Base-by-base conservation (phyloP, 106 monocot genomes). In the Iris macrosiphon region DNA sequence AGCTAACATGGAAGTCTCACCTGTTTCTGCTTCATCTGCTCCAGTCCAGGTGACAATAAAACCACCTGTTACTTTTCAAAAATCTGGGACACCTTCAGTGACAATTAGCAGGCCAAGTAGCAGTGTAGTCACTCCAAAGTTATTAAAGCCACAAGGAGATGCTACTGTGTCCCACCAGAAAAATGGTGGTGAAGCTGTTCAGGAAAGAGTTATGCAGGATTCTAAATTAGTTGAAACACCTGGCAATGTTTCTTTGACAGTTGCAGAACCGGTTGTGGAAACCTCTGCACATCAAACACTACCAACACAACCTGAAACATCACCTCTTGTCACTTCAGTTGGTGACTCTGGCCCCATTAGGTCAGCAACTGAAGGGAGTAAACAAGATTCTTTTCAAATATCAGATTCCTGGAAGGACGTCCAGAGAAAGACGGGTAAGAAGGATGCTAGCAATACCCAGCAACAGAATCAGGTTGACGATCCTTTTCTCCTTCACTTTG, bases 401-500 rank as follows among this genome's bases (percentile, higher is more conserved):
- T 63, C 62, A 0, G 67, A 80, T 25, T 77, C 70, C 26, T 49
- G 63, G 7, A 75, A 72, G 64, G 75, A 75, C 41, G 17, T 62
- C 17, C 73, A 58, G n/a, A 70, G 44, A 51, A 73, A 67, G 55
- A n/a, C 31, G 45, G 61, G 41, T 39, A 66, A 65, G 59, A 62
- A 62, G 39, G 79, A 66, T 9, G 35, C 28, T 54, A 57, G 31
- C 19, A 57, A 69, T 12, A 31, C 57, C 39, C 72, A 73, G 17
- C 73, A 59, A 62, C 60, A 72, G 71, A 72, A 69, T 44, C 56
- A 23, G 38, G 34, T 34, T 35, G 19, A 7, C 11, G 12, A 2
- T 48, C 26, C 25, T 11, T 12, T 22, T 10, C 29, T 8, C 29
- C 1, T 10, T 15, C 3, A n/a, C n/a, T 50, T 50, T 24, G 0